phyloP scores from a whole-genome alignment of 345 rosid genomes.

The Eucalyptus decipiens region DNA sequence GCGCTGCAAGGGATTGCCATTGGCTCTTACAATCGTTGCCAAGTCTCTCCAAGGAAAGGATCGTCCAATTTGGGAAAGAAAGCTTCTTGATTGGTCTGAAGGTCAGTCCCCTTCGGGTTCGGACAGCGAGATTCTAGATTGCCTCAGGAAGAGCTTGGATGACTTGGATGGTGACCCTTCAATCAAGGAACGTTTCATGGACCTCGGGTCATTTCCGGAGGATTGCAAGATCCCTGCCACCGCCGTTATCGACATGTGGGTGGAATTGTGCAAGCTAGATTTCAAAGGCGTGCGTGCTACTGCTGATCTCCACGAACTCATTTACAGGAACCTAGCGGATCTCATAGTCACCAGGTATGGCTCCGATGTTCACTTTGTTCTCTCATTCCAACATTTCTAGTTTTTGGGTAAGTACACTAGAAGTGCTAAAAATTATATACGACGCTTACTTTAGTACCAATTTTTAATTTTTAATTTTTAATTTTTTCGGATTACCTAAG shows the following conservation, averaged over 20 bases:
- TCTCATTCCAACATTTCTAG: background rate
- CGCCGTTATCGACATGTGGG: slow-evolving; percentile 34
- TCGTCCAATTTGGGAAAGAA: background rate
- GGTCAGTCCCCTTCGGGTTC: slow-evolving; percentile 9
- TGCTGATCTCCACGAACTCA: slow-evolving; percentile 23
- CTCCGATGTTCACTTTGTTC: background rate
- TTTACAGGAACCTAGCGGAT: slow-evolving; percentile 19
- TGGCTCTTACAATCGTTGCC: background rate
- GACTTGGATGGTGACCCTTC: slow-evolving; percentile 1
- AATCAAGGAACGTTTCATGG: slow-evolving; percentile 39
- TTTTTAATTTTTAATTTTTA: no score
- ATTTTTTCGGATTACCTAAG: no score
- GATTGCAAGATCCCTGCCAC: slow-evolving; percentile 39
- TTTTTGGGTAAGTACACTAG: no score
- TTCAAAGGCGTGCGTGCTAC: slow-evolving; percentile 10
- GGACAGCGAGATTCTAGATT: slow-evolving; percentile 4
- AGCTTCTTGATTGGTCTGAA: slow-evolving; percentile 1
- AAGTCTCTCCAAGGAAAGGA: slow-evolving; percentile 3
- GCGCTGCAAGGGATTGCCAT: background rate
- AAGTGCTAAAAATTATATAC: no score
- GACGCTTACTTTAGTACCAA: no score
- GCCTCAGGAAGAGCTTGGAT: slow-evolving; percentile 34
- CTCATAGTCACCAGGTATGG: slow-evolving; percentile 8
- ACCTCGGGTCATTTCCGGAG: slow-evolving; percentile 44
- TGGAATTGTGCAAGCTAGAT: slow-evolving; percentile 14